Base-by-base conservation (phyloP, 176 grass and related monocot species). In the Oryza brachyantha region DNA sequence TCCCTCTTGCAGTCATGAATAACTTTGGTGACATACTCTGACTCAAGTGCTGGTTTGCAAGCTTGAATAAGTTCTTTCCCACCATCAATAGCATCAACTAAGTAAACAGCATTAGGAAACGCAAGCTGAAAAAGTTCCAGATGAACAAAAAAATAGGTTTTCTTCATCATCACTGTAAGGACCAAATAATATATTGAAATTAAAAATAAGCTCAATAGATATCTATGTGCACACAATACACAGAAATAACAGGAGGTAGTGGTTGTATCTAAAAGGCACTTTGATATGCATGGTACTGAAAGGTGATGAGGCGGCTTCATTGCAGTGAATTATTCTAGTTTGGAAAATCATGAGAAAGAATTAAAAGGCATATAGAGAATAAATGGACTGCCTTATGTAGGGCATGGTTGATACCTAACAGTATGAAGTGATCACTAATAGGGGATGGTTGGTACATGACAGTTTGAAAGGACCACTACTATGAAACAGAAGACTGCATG, bases 1-100 rank as follows among this genome's bases (percentile, higher is more conserved):
- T 98, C 95, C 54, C 95, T 85, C 91, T 98, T 98, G 77, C 95
- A 98, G 82, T 98, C 92, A 75, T 98, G 92, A 83, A 98, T 94
- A 79, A 98, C 91, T 93, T 98, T 94, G 55, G 74, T 87, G 75
- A 98, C 76, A 80, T 92, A 79, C 48, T 81, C 79, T 42, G 92
- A 98, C 75, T 94, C 95, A 50, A 98, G 90, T 83, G 90, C 87
- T 48, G 87, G 92, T 86, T 98, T 94, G 80, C 95, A 98, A 83
- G 92, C 90, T 90, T 89, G 58, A 86, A 98, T 88, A 17, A 98
- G 73, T 67, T 73, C 63, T 77, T 84, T 43, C 61, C 90, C 89
- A 72, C 95, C 95, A 73, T 91, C 89, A 77, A 87, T 88, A 77
- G 85, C 95, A 92, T 98, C 95, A 57, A 98, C 91, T 76, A 98